phyloP scores from a whole-genome alignment of 306 rosid species.

The Ziziphus jujuba region DNA sequence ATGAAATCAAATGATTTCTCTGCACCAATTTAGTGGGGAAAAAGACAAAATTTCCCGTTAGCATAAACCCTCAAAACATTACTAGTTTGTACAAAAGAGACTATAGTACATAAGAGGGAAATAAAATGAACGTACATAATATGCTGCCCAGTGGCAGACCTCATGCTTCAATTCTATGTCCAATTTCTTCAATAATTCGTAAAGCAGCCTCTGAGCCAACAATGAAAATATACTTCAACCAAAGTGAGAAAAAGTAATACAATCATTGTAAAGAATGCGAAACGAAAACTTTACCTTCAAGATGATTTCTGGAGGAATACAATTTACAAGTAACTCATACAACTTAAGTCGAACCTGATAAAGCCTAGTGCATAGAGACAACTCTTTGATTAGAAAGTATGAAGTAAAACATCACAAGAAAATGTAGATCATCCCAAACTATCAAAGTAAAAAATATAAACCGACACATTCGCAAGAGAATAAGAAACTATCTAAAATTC shows the following conservation, averaged over 20 bases:
- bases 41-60: no score
- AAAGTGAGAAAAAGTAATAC: neutral
- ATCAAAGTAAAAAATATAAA: no score
- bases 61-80: neutral
- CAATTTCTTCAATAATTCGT: slow-evolving; percentile 73
- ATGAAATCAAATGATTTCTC: no score
- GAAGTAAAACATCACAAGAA: neutral
- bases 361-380: slow-evolving; percentile 45
- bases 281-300: slow-evolving; percentile 59
- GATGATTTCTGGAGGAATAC: slow-evolving; percentile 90
- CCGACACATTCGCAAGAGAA: no score
- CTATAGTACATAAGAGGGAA: slow-evolving; percentile 12
- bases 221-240: slow-evolving; percentile 19
- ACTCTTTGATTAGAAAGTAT: slow-evolving; percentile 1
- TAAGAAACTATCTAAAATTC: neutral
- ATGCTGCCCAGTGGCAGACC: slow-evolving; percentile 97
- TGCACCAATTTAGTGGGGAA: no score
- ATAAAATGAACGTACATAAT: slow-evolving; percentile 66
- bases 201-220: slow-evolving; percentile 71
- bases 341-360: slow-evolving; percentile 86
- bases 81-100: slow-evolving; percentile 4
- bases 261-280: neutral
- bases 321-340: slow-evolving; percentile 85
- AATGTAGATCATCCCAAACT: neutral
- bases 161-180: slow-evolving; percentile 91